These are phyloP conservation scores for Xylariaceae sp. DNA, from an alignment of 2,329 filamentous ascomycete genomes.

Conservation along the genomic window DNA sequence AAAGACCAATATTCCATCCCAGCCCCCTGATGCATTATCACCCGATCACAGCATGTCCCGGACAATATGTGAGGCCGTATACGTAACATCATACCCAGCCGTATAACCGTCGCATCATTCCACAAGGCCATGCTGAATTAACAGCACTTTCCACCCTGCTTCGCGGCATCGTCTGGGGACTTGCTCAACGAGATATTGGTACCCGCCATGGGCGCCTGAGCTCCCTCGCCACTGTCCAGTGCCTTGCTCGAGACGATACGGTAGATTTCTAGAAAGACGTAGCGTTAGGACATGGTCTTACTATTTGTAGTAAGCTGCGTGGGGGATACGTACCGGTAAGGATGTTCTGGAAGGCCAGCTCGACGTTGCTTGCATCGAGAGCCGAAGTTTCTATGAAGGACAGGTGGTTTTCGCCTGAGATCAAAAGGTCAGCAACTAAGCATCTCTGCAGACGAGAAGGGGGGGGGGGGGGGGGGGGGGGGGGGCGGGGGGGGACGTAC, in stretches of 20 bases:
- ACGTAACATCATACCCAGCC: slow-evolving; percentile 41
- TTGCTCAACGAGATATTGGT: slow-evolving; percentile 87
- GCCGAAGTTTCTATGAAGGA: slow-evolving; percentile 99
- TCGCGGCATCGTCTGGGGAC: slow-evolving; percentile 72
- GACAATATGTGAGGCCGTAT: slow-evolving; percentile 38
- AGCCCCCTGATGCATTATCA: slow-evolving; percentile 33
- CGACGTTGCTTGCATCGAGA: slow-evolving; percentile 97
- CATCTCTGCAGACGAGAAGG: neutral
- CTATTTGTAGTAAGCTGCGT: slow-evolving; percentile 10
- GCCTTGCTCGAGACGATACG: slow-evolving; percentile 98
- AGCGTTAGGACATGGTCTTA: slow-evolving; percentile 13
- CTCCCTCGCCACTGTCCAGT: slow-evolving; percentile 83
- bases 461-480: slow-evolving; percentile 39
- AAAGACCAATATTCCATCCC: slow-evolving; percentile 32
- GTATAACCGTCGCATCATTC: slow-evolving; percentile 37
- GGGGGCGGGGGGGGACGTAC: slow-evolving; percentile 56
- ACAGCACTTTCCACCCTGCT: slow-evolving; percentile 82
- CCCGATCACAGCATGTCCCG: slow-evolving; percentile 27
- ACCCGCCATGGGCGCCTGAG: slow-evolving; percentile 78
- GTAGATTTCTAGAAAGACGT: slow-evolving; percentile 79
- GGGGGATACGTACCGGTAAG: slow-evolving; percentile 75
- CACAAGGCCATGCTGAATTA: slow-evolving; percentile 47
- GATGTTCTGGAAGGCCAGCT: slow-evolving; percentile 99
- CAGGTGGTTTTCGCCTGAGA: slow-evolving; percentile 88
- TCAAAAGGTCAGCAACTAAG: neutral